phyloP scores from a whole-genome alignment of 441 rosid genomes.

The Populus hybrid region DNA sequence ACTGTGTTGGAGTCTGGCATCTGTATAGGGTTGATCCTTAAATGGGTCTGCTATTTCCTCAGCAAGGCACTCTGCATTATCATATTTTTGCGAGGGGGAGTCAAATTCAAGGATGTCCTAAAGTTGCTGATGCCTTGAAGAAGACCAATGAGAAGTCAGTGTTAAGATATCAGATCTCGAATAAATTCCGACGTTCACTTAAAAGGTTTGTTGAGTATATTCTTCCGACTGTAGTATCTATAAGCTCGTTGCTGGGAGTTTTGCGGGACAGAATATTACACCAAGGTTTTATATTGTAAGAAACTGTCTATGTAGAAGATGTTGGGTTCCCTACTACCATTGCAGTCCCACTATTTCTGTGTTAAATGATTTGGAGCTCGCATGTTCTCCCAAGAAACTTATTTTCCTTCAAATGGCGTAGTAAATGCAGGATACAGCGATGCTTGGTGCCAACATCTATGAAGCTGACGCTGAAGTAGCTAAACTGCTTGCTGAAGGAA shows the following conservation, averaged over 20 bases:
- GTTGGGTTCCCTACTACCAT: too few relatives aligned
- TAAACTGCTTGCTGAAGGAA: conserved; percentile 63
- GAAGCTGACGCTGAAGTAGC: conserved; percentile 80
- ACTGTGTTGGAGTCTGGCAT: conserved; percentile 74
- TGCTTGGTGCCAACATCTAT: conserved; percentile 90
- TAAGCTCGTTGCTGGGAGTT: too few relatives aligned
- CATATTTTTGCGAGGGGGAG: too few relatives aligned
- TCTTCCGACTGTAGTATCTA: too few relatives aligned
- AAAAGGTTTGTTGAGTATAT: too few relatives aligned
- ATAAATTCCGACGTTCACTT: too few relatives aligned
- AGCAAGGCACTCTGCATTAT: conserved; percentile 85
- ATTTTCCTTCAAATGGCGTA: not conserved
- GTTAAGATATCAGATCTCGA: not conserved
- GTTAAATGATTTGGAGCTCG: too few relatives aligned
- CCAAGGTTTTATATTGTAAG: too few relatives aligned
- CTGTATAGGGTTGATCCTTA: conserved; percentile 68
- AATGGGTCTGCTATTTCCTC: conserved; percentile 72
- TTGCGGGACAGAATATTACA: too few relatives aligned
- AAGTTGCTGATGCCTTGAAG: conserved; percentile 68
- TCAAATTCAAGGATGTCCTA: conserved; percentile 57
- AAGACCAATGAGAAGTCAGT: conserved; percentile 32
- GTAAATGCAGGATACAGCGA: conserved; percentile 68
- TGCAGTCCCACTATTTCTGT: too few relatives aligned
- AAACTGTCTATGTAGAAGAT: too few relatives aligned
- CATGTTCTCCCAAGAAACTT: too few relatives aligned